These are phyloP conservation scores for Podila minutissima DNA, from an alignment of 192 early-diverging fungal genomes.

Conservation along the genomic window DNA sequence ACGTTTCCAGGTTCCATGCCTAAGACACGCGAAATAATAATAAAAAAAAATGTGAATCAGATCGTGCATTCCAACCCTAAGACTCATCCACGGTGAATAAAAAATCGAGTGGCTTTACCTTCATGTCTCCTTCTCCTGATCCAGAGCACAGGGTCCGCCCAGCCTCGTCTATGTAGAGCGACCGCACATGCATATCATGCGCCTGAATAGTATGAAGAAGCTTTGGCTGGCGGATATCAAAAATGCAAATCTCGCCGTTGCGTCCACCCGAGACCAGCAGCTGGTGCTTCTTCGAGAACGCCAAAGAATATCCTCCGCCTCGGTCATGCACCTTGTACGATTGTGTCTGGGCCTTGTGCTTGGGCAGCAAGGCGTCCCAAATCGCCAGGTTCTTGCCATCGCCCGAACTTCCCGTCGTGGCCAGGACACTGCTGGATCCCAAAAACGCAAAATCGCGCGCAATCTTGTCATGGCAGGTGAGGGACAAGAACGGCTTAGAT, in stretches of 20 bases:
- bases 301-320: constrained; percentile 72
- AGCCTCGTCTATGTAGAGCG: constrained; percentile 69
- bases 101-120: constrained; percentile 44
- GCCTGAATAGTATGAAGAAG: constrained; percentile 74
- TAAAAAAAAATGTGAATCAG: not conserved
- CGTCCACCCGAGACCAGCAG: constrained; percentile 78
- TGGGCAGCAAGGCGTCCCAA: constrained; percentile 83
- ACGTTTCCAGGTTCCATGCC: constrained; percentile 64
- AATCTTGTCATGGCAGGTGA: constrained; percentile 67
- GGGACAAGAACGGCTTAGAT: constrained; percentile 61
- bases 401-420: constrained; percentile 74
- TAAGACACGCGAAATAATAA: not conserved
- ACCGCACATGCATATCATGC: constrained; percentile 70
- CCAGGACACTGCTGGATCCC: constrained; percentile 75
- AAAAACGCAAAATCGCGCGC: constrained; percentile 81
- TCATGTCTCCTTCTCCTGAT: constrained; percentile 74
- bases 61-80: not conserved
- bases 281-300: constrained; percentile 67
- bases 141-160: constrained; percentile 71
- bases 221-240: constrained; percentile 75
- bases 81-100: not conserved
- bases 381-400: constrained; percentile 71
- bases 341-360: constrained; percentile 57
- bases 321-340: constrained; percentile 44
- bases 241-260: constrained; percentile 81